Base-by-base conservation (phyloP, 768 basidiomycete species). In the Termitomyces sp. region DNA sequence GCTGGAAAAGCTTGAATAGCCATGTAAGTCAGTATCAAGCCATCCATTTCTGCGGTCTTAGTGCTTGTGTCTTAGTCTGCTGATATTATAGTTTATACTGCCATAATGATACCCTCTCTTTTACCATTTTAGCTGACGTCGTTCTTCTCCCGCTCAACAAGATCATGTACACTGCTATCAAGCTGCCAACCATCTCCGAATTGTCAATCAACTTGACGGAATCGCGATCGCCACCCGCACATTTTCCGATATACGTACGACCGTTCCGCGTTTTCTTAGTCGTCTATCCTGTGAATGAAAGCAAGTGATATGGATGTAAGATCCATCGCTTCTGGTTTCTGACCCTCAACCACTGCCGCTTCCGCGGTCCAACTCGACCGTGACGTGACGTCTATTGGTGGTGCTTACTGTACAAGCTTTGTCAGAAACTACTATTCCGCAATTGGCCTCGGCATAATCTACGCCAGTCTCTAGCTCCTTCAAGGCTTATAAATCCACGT, bases 1-100 rank as follows among this genome's bases (percentile, higher is more conserved):
- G 67, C 75, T 98, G 60, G 97, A 98, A 76, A 94, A 95, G 72
- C 77, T 97, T 56, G 94, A 96, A 72, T 96, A 20, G 62, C 47
- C 28, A 15, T 41, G 15, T 20, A 28, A 54, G 56, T 57, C 42
- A 58, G 57, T 53, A 28, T 5, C 51, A 28, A 36, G 18, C 15
- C 5, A 31, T 37, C 12, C 1, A 16, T 7, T 2, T 13, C 24
- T 20, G 13, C 37, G 24, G 8, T 49, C n/a, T 36, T 37, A 6
- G 5, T 39, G 18, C 4, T 58, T 6, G 31, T 41, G 20, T 31
- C 28, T 4, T 16, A n/a, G 28, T 42, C 24, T 44, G 20, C 26
- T 24, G 15, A 56, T 22, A 18, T 47, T 5, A 37, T 48, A 36
- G 5, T 54, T 29, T 16, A 48, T 47, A n/a, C 13, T 47, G 12